Evolutionary conservation across 2,329 filamentous ascomycete genomes (phyloP).

Genomic region (Claviceps pusilla): DNA sequence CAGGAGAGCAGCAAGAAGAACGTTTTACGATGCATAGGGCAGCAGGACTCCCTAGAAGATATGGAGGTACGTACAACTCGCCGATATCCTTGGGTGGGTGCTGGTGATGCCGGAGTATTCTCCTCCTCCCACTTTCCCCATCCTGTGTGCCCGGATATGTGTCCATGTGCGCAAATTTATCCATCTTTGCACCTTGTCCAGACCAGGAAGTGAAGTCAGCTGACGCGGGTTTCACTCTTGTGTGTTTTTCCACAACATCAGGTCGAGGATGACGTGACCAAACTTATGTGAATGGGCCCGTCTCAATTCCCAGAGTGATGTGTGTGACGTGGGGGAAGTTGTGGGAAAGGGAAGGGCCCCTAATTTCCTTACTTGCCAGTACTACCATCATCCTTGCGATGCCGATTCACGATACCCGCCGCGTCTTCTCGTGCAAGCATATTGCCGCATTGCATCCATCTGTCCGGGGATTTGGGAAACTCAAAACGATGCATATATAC

Average conservation of each 20-base stretch:
- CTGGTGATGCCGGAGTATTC: background rate
- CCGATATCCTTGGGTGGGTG: conserved; percentile 7
- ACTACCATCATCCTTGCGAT: background rate
- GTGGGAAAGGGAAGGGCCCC: background rate
- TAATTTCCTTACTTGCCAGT: background rate
- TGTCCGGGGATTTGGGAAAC: background rate
- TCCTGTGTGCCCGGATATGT: background rate
- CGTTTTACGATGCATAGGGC: conserved; percentile 83
- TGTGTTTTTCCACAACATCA: conserved; percentile 26
- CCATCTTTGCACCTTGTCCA: conserved; percentile 1
- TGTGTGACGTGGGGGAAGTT: background rate
- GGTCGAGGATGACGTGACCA: conserved; percentile 82
- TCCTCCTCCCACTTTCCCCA: background rate
- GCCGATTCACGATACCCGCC: background rate
- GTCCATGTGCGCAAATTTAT: background rate
- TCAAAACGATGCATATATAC: background rate
- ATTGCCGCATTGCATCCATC: background rate
- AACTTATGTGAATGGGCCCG: conserved; percentile 54
- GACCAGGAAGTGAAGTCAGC: conserved; percentile 10
- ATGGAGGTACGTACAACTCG: conserved; percentile 71
- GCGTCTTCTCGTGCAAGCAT: background rate
- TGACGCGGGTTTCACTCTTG: conserved; percentile 14
- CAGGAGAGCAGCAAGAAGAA: conserved; percentile 99
- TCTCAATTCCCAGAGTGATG: background rate
- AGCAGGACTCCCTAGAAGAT: conserved; percentile 94